Base-by-base conservation (phyloP, 805 yeast genomes). In the Pichia exigua region DNA sequence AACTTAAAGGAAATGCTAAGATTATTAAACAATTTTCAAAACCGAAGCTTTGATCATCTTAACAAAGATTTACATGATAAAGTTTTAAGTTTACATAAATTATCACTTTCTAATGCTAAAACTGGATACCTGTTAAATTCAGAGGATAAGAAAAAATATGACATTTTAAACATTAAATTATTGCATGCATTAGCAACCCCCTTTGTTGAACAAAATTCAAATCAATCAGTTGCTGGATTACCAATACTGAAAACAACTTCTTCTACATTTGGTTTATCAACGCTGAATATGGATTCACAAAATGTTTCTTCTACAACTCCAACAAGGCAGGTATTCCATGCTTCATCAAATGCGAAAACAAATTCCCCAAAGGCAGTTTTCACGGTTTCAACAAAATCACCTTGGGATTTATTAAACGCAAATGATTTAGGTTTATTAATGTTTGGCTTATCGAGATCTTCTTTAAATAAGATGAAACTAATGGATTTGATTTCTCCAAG, bases 391-490 rank as follows among this genome's bases (percentile, higher is more conserved):
- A 70, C 77, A 24, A 79, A 77, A 15, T 75, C 77, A 46, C 97
- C 97, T 0, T 91, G 94, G 91, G 69, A 73, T 27, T 76, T 91
- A 47, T 80, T 79, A 60, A 91, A 95, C 8, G 89, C 95, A 17
- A 91, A 92, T 64, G 97, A 91, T 67, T 72, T 90, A 57, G 95
- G 96, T 0, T 87, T 95, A 62, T 73, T 89, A 53, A 81, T 87
- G 71, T 87, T 91, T 68, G 97, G 97, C 18, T 80, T 87, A 4
- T 81, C 88, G 45, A 79, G 82, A 61, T 74, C 72, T 39, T 82
- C 82, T 28, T 71, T 89, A 38, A 75, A 77, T 39, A 74, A 83
- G 18, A 66, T 84, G 47, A 79, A 88, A 0, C 72, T 91, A 38
- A 73, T 88, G 71, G 95, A 87, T 65, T 74, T 89, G 57, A 81